Percentiles rank a stretch among this genome's conserved stretches.
Conservation (phyloP, 108 stramenopile genomes). For the Nitzschia inconspicua region DNA sequence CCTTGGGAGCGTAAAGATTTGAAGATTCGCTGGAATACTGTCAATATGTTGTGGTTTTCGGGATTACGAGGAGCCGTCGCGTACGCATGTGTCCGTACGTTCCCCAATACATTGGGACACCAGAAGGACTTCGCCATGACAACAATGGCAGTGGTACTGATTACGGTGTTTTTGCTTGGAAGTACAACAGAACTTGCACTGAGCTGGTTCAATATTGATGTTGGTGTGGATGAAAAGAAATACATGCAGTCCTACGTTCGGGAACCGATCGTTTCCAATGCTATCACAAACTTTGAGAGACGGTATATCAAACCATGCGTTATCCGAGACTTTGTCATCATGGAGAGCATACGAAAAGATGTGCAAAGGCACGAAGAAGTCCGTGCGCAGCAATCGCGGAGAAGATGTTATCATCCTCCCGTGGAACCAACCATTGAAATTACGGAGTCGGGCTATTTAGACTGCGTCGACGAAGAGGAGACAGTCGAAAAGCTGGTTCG, state of each 20-base stretch:
- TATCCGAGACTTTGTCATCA: conserved; percentile 37
- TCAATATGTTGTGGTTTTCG: conserved; percentile 78
- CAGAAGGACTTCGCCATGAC: conserved; percentile 43
- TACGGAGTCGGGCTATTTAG: conserved; percentile 24
- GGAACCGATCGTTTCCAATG: conserved; percentile 32
- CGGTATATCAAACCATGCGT: conserved; percentile 31
- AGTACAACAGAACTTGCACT: conserved; percentile 54
- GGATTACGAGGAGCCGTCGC: conserved; percentile 83
- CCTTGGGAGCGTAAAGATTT: conserved; percentile 33
- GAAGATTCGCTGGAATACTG: conserved; percentile 48
- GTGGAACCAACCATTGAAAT: conserved; percentile 17
- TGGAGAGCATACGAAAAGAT: conserved; percentile 21
- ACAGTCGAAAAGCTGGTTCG: conserved; percentile 24
- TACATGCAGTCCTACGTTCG: conserved; percentile 39
- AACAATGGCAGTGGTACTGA: conserved; percentile 64
- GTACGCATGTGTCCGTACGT: conserved; percentile 68
- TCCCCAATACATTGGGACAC: conserved; percentile 50
- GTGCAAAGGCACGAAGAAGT: background rate
- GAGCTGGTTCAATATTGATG: conserved; percentile 39
- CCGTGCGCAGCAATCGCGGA: background rate
- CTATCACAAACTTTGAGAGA: conserved; percentile 22
- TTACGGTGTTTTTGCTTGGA: conserved; percentile 60
- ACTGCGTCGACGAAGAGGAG: conserved; percentile 5
- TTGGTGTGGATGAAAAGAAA: conserved; percentile 59
- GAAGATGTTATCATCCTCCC: background rate